Evolutionary conservation across 2,329 filamentous ascomycete genomes (phyloP), one percentile per base, ranked within the genome.

Genomic region (Aureobasidium namibiae): DNA sequence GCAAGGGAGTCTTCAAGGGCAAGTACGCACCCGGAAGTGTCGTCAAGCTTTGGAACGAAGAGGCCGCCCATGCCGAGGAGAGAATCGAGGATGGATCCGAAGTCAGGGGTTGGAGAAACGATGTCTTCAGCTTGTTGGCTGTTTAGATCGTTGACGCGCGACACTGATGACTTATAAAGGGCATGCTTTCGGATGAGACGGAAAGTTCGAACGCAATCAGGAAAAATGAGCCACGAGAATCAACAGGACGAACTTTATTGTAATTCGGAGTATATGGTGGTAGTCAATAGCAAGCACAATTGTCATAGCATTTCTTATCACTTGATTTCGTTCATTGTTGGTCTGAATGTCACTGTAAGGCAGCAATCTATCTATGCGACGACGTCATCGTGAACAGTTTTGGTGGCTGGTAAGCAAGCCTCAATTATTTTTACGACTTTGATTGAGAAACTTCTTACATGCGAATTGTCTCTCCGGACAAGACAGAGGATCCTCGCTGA

Each of bases 11-110:
- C 0, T 97, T 97, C 76, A 84, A 85, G 65, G 89, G 88, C 4
- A 82, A 90, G 1, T 96, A 96, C 74, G 87, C 92, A 0, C 92
- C 92, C 0, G 92, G 90, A 0, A 96, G 91, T 71, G 76, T 96
- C 26, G 88, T 94, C 54, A 91, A 89, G 74, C 73, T 95, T n/a
- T 96, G 90, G 90, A 83, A 92, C 64, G 86, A 91, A 64, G 88
- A 95, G 73, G 90, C 84, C 0, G 74, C 77, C 23, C 78, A 80
- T 62, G 90, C 89, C 0, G 80, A 79, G 21, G 88, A 95, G 72
- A 80, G 84, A 41, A 83, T 95, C 38, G 84, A 92, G 64, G 88
- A 92, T 64, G 60, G 58, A 6, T 85, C 85, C 68, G 82, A 85
- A 59, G 77, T 77, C 48, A 84, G 81, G 16, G 88, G 88, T 0